A percentile compares a stretch with the other conserved stretches of the same genome.
phyloP scores from a whole-genome alignment of 768 basidiomycete genomes.

The Xerocomellus chrysenteron region DNA sequence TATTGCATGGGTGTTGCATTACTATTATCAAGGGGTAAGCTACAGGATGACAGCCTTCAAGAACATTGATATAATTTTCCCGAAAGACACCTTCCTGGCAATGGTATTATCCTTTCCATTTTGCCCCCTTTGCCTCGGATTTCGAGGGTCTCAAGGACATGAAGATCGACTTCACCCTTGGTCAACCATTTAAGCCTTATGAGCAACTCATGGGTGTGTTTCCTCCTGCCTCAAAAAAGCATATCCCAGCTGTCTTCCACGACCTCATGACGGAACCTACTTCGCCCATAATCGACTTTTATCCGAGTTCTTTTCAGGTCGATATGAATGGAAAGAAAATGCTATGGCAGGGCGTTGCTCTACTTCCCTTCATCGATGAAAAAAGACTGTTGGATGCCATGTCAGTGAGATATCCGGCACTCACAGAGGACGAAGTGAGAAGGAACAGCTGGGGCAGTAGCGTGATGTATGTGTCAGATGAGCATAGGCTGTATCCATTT shows the following conservation, averaged over 20 bases:
- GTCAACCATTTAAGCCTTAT: constrained; percentile 92
- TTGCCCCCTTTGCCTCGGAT: constrained; percentile 96
- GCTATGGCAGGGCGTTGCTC: constrained; percentile 98
- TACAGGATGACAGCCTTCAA: neutral
- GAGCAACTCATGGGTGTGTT: constrained; percentile 99
- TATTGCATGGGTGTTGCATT: constrained; percentile 91
- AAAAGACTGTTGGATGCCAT: constrained; percentile 82
- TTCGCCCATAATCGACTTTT: constrained; percentile 96
- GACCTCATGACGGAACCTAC: constrained; percentile 80
- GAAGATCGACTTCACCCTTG: constrained; percentile 75
- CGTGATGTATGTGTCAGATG: constrained; percentile 78
- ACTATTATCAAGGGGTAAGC: constrained; percentile 97
- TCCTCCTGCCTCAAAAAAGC: constrained; percentile 81
- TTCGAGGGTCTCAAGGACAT: constrained; percentile 78
- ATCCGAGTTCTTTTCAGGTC: constrained; percentile 87
- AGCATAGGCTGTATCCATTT: constrained; percentile 83
- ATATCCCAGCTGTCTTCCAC: constrained; percentile 87
- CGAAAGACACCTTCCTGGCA: constrained; percentile 88
- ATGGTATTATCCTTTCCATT: constrained; percentile 99
- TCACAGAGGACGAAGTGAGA: constrained; percentile 78
- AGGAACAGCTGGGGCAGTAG: constrained; percentile 87
- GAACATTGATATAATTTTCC: constrained; percentile 20
- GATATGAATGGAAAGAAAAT: constrained; percentile 99
- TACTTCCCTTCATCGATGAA: constrained; percentile 94
- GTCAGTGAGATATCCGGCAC: constrained; percentile 56